A percentile compares a stretch with the other conserved stretches of the same genome.
Conservation (phyloP, 129 eudicot genomes). For the Escallonia rubra region DNA sequence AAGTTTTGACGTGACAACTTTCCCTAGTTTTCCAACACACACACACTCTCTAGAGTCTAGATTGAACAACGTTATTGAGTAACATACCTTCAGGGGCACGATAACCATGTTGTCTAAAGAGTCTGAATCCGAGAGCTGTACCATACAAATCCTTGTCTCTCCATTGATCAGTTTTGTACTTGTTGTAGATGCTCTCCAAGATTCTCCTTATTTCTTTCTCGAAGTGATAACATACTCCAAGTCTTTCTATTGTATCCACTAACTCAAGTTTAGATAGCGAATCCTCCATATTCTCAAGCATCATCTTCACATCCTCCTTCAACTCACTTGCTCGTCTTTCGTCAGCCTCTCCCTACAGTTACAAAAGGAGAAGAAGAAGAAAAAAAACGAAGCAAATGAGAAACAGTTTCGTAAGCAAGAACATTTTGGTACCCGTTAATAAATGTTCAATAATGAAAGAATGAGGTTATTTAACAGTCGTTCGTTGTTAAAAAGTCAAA, state of each 20-base stretch:
- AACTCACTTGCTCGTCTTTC: neutral
- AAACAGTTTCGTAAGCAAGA: too few species aligned
- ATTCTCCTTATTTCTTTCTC: neutral
- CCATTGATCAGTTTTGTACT: neutral
- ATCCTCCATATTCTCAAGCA: neutral
- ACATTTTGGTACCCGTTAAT: too few species aligned
- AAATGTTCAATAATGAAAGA: too few species aligned
- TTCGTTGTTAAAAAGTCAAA: too few species aligned
- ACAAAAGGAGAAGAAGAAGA: too few species aligned
- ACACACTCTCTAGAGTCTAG: too few species aligned
- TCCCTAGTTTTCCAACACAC: too few species aligned
- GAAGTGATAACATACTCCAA: constrained; percentile 5
- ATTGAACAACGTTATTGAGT: too few species aligned
- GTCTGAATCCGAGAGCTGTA: constrained; percentile 5
- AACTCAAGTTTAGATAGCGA: neutral
- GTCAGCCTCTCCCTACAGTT: neutral
- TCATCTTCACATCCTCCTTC: neutral
- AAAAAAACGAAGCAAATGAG: too few species aligned
- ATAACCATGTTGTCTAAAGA: constrained; percentile 15
- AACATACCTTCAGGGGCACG: constrained; percentile 3
- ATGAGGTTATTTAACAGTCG: too few species aligned
- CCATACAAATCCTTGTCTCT: neutral
- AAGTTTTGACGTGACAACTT: too few species aligned
- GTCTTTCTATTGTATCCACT: constrained; percentile 3
- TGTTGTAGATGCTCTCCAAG: neutral